A percentile compares a stretch with the other conserved stretches of the same genome.
Conservation (phyloP, 208 protist species). For the Trypanosoma theileri region DNA sequence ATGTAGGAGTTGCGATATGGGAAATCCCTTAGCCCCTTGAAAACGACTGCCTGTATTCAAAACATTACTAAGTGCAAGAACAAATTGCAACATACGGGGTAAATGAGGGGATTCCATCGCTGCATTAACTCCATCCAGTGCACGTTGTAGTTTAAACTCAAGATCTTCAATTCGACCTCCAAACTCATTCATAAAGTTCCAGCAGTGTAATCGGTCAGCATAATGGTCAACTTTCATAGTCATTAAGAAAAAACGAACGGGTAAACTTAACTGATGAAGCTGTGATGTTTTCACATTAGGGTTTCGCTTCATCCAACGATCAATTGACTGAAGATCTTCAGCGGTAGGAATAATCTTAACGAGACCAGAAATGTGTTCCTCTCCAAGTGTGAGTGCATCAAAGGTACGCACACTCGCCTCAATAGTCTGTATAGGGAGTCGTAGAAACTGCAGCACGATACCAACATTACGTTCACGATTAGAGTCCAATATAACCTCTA, state of each 20-base stretch:
- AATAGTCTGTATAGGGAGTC: conserved; percentile 70
- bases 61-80: conserved; percentile 75
- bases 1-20: conserved; percentile 64
- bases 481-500: conserved; percentile 38
- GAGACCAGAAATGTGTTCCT: conserved; percentile 63
- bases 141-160: conserved; percentile 46
- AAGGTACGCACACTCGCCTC: conserved; percentile 73
- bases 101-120: conserved; percentile 49
- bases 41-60: conserved; percentile 77
- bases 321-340: conserved; percentile 57
- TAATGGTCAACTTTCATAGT: conserved; percentile 66
- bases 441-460: conserved; percentile 78
- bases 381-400: conserved; percentile 71
- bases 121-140: conserved; percentile 37
- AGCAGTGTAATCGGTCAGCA: conserved; percentile 66
- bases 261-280: conserved; percentile 43
- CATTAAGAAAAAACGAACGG: conserved; percentile 81
- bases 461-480: conserved; percentile 71
- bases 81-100: conserved; percentile 51
- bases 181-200: conserved; percentile 70
- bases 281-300: conserved; percentile 41
- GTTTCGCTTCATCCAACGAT: conserved; percentile 32
- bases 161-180: conserved; percentile 46
- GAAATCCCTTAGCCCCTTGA: conserved; percentile 72
- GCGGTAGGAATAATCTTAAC: conserved; percentile 65